A percentile compares a stretch with the other conserved stretches of the same genome.
phyloP scores from a whole-genome alignment of 169 alveolate species.

The Babesia bigemina region DNA sequence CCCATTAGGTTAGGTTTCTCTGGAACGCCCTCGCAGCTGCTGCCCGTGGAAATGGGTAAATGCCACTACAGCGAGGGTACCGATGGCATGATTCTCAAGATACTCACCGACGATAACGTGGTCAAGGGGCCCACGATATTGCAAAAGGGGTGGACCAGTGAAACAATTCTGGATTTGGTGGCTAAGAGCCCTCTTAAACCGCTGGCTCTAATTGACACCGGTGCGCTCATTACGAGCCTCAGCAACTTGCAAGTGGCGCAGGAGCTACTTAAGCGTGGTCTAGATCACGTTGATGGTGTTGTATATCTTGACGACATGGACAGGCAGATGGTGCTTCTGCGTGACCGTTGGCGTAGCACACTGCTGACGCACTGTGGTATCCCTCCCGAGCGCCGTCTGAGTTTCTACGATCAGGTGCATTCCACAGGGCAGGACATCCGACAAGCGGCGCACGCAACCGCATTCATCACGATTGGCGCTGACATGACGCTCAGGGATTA shows the following conservation, averaged over 20 bases:
- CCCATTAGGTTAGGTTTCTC: constrained; percentile 89
- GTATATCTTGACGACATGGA: constrained; percentile 72
- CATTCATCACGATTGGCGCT: constrained; percentile 86
- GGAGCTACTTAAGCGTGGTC: constrained; percentile 75
- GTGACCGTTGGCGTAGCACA: constrained; percentile 59
- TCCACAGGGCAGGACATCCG: constrained; percentile 90
- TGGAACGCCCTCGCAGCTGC: constrained; percentile 91
- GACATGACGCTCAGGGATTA: constrained; percentile 87
- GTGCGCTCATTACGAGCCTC: constrained; percentile 84
- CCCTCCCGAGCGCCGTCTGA: constrained; percentile 83
- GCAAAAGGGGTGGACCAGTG: constrained; percentile 63
- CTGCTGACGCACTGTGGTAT: constrained; percentile 70
- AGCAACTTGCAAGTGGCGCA: constrained; percentile 78
- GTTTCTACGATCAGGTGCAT: constrained; percentile 91
- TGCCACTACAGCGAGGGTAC: constrained; percentile 88
- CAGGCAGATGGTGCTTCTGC: constrained; percentile 69
- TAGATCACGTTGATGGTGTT: constrained; percentile 78
- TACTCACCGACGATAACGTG: constrained; percentile 74
- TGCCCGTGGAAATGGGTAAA: constrained; percentile 86
- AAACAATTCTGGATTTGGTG: constrained; percentile 53
- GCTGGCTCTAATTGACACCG: constrained; percentile 86
- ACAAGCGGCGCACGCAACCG: constrained; percentile 87
- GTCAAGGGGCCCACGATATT: constrained; percentile 70
- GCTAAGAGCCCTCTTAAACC: constrained; percentile 64
- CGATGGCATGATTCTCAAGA: constrained; percentile 83